Base-by-base conservation (phyloP, 2,329 filamentous ascomycete species). In the Aureobasidium leucospermi region DNA sequence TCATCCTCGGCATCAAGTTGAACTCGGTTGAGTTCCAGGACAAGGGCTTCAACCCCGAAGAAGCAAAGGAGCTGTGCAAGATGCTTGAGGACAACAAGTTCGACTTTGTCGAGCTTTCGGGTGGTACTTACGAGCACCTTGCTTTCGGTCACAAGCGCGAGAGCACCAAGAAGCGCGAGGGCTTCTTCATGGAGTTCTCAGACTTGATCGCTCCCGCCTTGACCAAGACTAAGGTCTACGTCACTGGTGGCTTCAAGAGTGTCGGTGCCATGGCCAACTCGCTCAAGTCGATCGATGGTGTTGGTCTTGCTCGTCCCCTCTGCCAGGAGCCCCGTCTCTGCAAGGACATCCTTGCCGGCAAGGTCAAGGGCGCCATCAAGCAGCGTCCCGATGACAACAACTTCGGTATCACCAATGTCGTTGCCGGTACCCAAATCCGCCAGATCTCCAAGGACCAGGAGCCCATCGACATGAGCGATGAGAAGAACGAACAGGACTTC, bases 121-220 rank as follows among this genome's bases (percentile, higher is more conserved):
- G 84, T 11, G 84, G 84, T 7, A 86, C 82, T 0, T 85, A 84
- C 65, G 78, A 86, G 69, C 69, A 73, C 16, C 66, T 81, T 0
- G 80, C 76, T 0, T 82, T 84, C 62, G 65, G 64, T 1, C 79
- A 83, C 66, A 74, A 78, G 69, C 73, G 76, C 51, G 82, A 85
- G 45, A 79, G 75, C 15, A 84, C 81, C 11, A 76, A 76, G 69
- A 78, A 79, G 70, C 66, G 71, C 4, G 82, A 84, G 65, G 77
- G 80, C 1, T 85, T 83, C 74, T 85, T 85, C 74, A 67, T 84
- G 46, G 81, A 84, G 4, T 84, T 83, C 62, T 83, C 83, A 0
- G 78, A 85, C 60, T 65, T 70, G 62, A 78, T 86, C 66, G 70
- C 78, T 28, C 69, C 79, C 34, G 70, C 68, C 9, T 68, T 82